Base-by-base conservation (phyloP, 441 rosid species). In the Brassica hybrid region DNA sequence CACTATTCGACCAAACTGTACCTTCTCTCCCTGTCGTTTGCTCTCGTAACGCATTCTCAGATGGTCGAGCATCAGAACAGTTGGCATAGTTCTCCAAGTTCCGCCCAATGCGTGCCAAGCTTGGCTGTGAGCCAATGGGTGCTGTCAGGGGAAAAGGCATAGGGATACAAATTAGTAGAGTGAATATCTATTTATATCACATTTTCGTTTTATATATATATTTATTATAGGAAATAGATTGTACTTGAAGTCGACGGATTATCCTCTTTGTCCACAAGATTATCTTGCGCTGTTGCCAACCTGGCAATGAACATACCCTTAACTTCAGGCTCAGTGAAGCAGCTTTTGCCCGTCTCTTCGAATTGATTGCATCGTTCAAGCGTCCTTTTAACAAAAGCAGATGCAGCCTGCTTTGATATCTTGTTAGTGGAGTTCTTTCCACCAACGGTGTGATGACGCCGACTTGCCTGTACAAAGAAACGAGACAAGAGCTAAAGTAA, bases 311-410 rank as follows among this genome's bases (percentile, higher is more conserved):
- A 87, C 83, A 91, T 86, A 70, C 86, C 89, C 83, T 75, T 92
- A 75, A 84, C 77, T 71, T 83, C 77, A 50, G 93, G 92, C 69
- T 90, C 98, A 78, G 83, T 82, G 78, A 96, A 96, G 85, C 96
- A 92, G 88, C 99, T 90, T 82, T 86, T 89, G 62, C 98, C 98
- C 0, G 91, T 85, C 70, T 86, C 90, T 84, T 96, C 96, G 79
- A 82, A 96, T 78, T 83, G 85, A 80, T 67, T 88, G 78, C 89
- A 92, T 66, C 83, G 80, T 63, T 90, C 88, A 79, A 96, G 84
- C 27, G 96, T 88, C 68, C 87, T 85, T 75, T 82, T 96, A 78
- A 89, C 88, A 84, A 91, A 90, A 73, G 94, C 89, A 14, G 79
- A 73, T 57, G 98, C 92, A 85, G 96, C 91, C 77, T 91, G 97